Conservation (phyloP, 1,139 yeast species). For the Suhomyces maxii region DNA sequence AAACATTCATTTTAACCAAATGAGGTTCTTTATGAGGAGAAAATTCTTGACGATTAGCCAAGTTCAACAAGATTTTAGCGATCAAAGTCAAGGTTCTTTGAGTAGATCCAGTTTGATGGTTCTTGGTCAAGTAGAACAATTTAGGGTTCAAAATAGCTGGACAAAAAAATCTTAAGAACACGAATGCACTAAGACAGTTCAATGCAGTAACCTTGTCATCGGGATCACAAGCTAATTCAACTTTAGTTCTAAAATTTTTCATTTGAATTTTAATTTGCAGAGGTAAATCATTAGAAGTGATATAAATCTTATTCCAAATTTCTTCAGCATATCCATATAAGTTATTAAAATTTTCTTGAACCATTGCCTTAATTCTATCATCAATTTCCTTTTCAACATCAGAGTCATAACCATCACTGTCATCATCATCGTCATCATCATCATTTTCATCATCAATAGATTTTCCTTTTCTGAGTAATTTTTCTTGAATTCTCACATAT, state of each 20-base stretch:
- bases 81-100: slow-evolving; percentile 79
- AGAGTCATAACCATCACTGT: slow-evolving; percentile 30
- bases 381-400: slow-evolving; percentile 35
- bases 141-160: slow-evolving; percentile 92
- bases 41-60: slow-evolving; percentile 75
- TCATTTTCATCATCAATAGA: slow-evolving; percentile 21
- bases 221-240: slow-evolving; percentile 63
- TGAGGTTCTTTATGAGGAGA: slow-evolving; percentile 81
- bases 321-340: slow-evolving; percentile 57
- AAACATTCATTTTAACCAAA: slow-evolving; percentile 66
- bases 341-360: slow-evolving; percentile 53
- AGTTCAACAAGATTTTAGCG: slow-evolving; percentile 78
- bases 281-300: slow-evolving; percentile 77
- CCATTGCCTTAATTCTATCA: slow-evolving; percentile 27
- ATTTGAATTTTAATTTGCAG: slow-evolving; percentile 61
- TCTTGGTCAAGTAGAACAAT: slow-evolving; percentile 67
- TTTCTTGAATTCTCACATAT: slow-evolving; percentile 45
- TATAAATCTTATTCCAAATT: slow-evolving; percentile 71
- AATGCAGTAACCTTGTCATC: slow-evolving; percentile 54
- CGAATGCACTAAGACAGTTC: slow-evolving; percentile 78
- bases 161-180: slow-evolving; percentile 83
- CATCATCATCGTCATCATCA: slow-evolving; percentile 25
- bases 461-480: slow-evolving; percentile 32
- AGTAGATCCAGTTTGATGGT: slow-evolving; percentile 67
- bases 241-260: slow-evolving; percentile 56